These are phyloP conservation scores for Gossypium aridum DNA, from an alignment of 441 rosid genomes.

Conservation along the genomic window DNA sequence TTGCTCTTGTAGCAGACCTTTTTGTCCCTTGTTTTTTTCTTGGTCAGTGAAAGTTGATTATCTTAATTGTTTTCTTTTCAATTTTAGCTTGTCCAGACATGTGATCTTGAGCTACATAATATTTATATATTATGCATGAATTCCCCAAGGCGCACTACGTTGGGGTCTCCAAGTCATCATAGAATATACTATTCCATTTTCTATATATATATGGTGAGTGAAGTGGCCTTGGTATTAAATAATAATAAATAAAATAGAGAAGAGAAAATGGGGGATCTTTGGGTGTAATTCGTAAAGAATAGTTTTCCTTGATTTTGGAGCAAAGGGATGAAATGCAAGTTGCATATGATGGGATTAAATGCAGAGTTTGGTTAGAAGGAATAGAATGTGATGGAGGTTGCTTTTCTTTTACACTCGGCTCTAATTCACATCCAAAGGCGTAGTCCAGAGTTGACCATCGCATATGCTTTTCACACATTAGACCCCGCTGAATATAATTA, in stretches of 20 bases:
- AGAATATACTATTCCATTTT: neutral
- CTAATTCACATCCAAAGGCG: neutral
- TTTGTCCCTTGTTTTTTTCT: conserved; percentile 13
- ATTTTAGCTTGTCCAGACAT: neutral
- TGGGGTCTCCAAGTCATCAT: neutral
- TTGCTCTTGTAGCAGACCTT: conserved; percentile 19
- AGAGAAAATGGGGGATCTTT: neutral
- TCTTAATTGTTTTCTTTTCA: neutral
- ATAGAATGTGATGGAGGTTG: neutral
- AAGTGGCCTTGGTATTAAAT: neutral
- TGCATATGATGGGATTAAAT: neutral
- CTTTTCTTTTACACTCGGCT: neutral
- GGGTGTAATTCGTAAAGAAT: neutral
- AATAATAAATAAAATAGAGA: neutral
- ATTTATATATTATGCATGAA: neutral
- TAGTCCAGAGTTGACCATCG: neutral
- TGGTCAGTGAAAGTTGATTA: conserved; percentile 2
- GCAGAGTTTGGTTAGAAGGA: neutral
- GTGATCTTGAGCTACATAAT: neutral
- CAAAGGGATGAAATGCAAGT: neutral
- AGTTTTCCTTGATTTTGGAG: neutral
- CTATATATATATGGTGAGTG: neutral
- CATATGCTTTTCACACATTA: neutral
- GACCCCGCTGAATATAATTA: neutral
- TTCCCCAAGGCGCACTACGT: neutral